These are phyloP conservation scores for Aspergillus avenaceus DNA, from an alignment of 495 filamentous ascomycete species.

Conservation along the genomic window DNA sequence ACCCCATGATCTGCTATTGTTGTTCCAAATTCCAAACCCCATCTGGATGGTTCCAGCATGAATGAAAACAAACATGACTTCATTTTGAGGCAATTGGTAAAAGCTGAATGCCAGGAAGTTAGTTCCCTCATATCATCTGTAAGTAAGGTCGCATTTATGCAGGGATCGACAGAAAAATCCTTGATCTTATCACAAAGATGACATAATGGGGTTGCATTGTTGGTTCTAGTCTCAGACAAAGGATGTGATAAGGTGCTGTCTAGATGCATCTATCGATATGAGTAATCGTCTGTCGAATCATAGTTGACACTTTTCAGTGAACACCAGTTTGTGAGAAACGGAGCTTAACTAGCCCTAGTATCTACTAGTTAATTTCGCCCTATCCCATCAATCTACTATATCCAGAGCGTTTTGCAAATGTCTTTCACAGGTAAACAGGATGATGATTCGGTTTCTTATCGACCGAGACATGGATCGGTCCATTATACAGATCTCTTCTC, in stretches of 20 bases:
- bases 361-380: background rate
- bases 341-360: too few species aligned
- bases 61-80: background rate
- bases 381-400: background rate
- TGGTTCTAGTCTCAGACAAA: too few species aligned
- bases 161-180: background rate
- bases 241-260: too few species aligned
- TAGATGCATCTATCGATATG: too few species aligned
- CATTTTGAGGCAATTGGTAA: background rate
- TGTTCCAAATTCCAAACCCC: too few species aligned
- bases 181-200: too few species aligned
- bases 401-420: background rate
- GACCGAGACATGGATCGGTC: background rate
- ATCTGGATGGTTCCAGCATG: too few species aligned
- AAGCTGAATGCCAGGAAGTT: background rate
- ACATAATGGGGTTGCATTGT: too few species aligned
- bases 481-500: background rate
- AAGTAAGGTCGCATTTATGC: background rate
- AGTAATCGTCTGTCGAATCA: too few species aligned
- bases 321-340: too few species aligned
- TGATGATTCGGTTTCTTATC: background rate
- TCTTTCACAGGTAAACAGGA: background rate
- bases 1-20: too few species aligned
- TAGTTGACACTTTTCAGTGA: too few species aligned
- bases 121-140: background rate